Base-by-base conservation (phyloP, 2,329 filamentous ascomycete genomes). In the Ceratocystis smalleyi region DNA sequence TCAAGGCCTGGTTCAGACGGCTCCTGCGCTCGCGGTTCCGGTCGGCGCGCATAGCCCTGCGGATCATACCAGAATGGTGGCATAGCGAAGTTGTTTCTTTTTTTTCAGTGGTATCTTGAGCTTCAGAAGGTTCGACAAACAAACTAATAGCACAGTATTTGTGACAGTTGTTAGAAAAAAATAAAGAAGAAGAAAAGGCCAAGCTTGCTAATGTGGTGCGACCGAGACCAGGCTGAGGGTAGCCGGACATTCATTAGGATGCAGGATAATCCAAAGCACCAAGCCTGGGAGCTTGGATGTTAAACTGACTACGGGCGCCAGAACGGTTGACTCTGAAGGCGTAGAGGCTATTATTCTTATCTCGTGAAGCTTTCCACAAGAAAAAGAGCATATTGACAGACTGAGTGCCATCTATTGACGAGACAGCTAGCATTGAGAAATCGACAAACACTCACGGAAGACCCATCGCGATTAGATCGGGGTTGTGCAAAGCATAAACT, bases 61-160 rank as follows among this genome's bases (percentile, higher is more conserved):
- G 54, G 7, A 15, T 19, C 5, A 57, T 35, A n/a, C 54, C 54
- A 22, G 54, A 57, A n/a, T 57, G 12, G 27, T 32, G 24, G 54
- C 54, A 57, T 32, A 15, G 27, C 54, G 54, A 17, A 19, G 24
- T 35, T 19, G 27, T 35, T 57, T 57, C 54, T 35, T 57, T 57
- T 24, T 57, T 27, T n/a, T 57, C 54, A 15, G 54, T 35, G 27
- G 54, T 4, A n/a, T 27, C 54, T 35, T 57, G 54, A 24, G 27
- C 27, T 57, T 57, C 54, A 57, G 24, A 32, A n/a, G 54, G 54
- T 35, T 57, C 54, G 30, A 57, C 54, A 57, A 57, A 57, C 6
- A 57, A 17, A 57, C 54, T 57, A 57, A 57, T 35, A 57, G 17
- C 27, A 10, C 15, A 57, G 12, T 15, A 35, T 8, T 57, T 1